Evolutionary conservation across 345 rosid genomes (phyloP).

Genomic region (Boechera retrofracta): DNA sequence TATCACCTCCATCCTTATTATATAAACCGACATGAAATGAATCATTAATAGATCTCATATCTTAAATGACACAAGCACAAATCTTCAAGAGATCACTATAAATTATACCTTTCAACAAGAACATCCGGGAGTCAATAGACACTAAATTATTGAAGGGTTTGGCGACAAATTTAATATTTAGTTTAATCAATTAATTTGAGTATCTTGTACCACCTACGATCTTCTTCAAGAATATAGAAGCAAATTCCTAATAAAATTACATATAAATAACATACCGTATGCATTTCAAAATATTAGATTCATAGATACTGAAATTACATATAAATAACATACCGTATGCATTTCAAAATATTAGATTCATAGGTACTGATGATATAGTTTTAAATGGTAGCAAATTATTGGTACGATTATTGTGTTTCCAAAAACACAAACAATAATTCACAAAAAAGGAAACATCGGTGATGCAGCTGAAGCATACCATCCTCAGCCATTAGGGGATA

Average conservation of each 20-base stretch:
- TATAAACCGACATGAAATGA: background rate
- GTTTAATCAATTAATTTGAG: background rate
- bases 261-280: no score
- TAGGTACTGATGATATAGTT: no score
- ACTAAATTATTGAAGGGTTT: background rate
- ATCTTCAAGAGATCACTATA: constrained; percentile 4
- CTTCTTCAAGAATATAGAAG: background rate
- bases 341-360: no score
- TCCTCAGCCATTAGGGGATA: background rate
- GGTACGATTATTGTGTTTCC: no score
- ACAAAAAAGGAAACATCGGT: background rate
- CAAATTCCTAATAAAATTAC: background rate
- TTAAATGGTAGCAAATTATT: no score
- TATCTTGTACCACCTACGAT: constrained; percentile 13
- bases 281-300: no score
- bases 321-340: no score
- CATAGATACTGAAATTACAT: no score
- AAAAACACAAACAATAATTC: no score
- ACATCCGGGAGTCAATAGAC: constrained; percentile 10
- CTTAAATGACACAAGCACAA: constrained; percentile 1
- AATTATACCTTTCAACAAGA: background rate
- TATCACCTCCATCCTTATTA: background rate
- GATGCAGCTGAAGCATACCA: background rate
- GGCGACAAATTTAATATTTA: background rate
- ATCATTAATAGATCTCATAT: background rate